Evolutionary conservation across 2,329 filamentous ascomycete species (phyloP).

Genomic region (Alternaria hordeiaustralica): DNA sequence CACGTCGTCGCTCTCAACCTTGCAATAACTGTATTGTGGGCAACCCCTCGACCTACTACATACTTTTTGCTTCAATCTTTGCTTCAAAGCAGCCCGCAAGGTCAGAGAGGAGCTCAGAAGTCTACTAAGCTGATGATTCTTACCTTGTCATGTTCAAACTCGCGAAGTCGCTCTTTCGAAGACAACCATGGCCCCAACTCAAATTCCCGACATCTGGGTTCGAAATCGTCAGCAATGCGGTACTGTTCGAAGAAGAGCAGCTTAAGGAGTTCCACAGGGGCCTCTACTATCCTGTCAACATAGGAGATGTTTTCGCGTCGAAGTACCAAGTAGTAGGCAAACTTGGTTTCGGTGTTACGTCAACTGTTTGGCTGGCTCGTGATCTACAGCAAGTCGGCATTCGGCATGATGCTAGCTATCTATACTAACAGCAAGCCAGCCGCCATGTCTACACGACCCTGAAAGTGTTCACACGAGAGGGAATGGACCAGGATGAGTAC

Average conservation of each 20-base stretch:
- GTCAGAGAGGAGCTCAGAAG: neutral
- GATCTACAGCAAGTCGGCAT: conserved; percentile 14
- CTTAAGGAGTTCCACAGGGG: conserved; percentile 8
- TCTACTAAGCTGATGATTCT: accelerated
- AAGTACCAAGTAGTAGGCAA: conserved; percentile 25
- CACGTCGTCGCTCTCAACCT: neutral
- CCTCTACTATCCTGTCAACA: conserved; percentile 16
- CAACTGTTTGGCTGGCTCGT: conserved; percentile 22
- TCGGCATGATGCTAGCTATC: neutral
- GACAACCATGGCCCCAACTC: conserved; percentile 17
- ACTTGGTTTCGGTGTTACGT: conserved; percentile 17
- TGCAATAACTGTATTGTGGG: no score
- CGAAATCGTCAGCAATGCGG: conserved; percentile 14
- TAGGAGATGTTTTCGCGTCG: conserved; percentile 18
- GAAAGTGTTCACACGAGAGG: conserved; percentile 14
- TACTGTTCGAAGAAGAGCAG: conserved; percentile 15
- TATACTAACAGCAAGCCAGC: conserved; percentile 3
- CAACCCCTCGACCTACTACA: neutral
- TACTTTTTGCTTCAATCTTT: neutral
- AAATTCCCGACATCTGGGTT: conserved; percentile 18
- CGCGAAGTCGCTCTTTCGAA: conserved; percentile 15
- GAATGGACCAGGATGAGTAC: conserved; percentile 8
- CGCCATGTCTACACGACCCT: conserved; percentile 12
- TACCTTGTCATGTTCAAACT: conserved; percentile 7
- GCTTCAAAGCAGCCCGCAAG: neutral